phyloP scores from a whole-genome alignment of 2,329 filamentous ascomycete genomes.

The Mollisia scopiformis region DNA sequence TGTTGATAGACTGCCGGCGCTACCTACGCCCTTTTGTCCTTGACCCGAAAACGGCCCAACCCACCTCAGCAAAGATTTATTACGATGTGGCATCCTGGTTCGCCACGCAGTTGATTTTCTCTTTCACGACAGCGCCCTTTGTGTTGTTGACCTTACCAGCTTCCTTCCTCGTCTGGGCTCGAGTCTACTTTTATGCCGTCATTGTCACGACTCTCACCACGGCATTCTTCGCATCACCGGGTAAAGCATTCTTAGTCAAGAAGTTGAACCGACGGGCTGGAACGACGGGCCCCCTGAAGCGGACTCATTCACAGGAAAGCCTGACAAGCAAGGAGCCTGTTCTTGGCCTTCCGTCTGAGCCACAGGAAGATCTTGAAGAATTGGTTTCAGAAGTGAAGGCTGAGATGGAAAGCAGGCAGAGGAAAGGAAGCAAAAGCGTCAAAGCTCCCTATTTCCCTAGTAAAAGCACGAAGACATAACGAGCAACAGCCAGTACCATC shows the following conservation, averaged over 20 bases:
- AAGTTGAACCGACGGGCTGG: constrained; percentile 60
- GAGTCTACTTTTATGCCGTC: constrained; percentile 87
- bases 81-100: constrained; percentile 82
- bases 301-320: constrained; percentile 60
- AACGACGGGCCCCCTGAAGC: constrained; percentile 44
- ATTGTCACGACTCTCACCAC: constrained; percentile 67
- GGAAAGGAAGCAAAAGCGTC: constrained; percentile 20
- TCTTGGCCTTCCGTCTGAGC: constrained; percentile 79
- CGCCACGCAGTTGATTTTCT: constrained; percentile 79
- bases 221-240: constrained; percentile 79
- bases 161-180: constrained; percentile 76
- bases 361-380: constrained; percentile 70
- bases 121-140: constrained; percentile 84
- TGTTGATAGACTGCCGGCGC: constrained; percentile 75
- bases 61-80: constrained; percentile 75
- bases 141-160: constrained; percentile 74
- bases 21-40: constrained; percentile 92
- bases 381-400: constrained; percentile 55
- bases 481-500: too few species aligned
- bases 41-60: constrained; percentile 70
- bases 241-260: constrained; percentile 62
- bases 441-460: constrained; percentile 18
- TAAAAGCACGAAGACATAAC: constrained; percentile 15
- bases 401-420: constrained; percentile 44
- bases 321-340: constrained; percentile 61